Evolutionary conservation across 2,329 filamentous ascomycete genomes (phyloP), one percentile per base, ranked within the genome.

Genomic region (Curvularia verruculosa): DNA sequence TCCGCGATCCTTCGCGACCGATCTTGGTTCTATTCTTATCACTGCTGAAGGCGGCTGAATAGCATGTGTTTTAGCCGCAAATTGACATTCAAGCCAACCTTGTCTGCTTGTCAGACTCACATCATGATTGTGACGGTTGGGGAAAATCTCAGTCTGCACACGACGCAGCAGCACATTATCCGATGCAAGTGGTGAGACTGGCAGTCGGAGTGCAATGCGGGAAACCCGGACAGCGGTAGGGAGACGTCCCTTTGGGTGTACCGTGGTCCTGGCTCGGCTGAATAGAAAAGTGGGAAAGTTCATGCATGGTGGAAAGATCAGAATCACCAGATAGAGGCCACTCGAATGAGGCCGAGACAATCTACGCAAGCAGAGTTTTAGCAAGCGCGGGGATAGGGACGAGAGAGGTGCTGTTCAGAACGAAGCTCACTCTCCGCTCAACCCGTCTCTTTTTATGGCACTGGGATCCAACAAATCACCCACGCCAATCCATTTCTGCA

Each of bases 401-500:
- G 23, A 39, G 26, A 23, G 24, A 48, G 29, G 21, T 12, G 26
- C n/a, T 37, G 29, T 54, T 29, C 15, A n/a, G 19, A 15, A n/a
- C 7, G 21, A 26, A 7, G 34, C 36, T 58, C 40, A 54, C 29
- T 46, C 49, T n/a, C 53, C 40, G 12, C n/a, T 46, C 26, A 43
- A 37, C 41, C 36, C 47, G 23, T 52, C 49, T 3, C 54, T 23
- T 40, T 57, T 44, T 44, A 23, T 36, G 9, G 34, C 21, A 18
- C 50, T 36, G 19, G 54, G 53, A 3, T 52, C 65, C 36, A 75
- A 47, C 23, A 75, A 41, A 52, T 78, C 75, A 43, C 64, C 67
- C 26, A 77, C 71, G 2, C 77, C 68, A 29, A 82, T 74, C 59
- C 73, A 74, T 54, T 76, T 79, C 61, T 74, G 72, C 47, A 87